These are phyloP conservation scores for Pezicula rhizophila DNA, from an alignment of 2,329 filamentous ascomycete species.

Conservation along the genomic window DNA sequence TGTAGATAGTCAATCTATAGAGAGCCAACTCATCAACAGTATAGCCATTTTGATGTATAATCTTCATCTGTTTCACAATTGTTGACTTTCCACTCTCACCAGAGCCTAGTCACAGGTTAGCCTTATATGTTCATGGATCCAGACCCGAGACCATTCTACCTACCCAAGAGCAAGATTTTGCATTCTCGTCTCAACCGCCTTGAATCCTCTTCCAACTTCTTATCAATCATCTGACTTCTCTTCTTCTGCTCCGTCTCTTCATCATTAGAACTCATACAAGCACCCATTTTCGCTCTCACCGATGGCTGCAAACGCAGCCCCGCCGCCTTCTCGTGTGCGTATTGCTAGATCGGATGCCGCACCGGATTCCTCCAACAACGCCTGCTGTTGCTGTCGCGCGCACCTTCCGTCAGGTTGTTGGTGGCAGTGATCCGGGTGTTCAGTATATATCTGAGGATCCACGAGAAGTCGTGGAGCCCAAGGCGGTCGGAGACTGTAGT, in stretches of 20 bases:
- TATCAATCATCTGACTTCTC: slow-evolving; percentile 92
- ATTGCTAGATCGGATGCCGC: slow-evolving; percentile 3
- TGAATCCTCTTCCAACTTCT: slow-evolving; percentile 88
- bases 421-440: not conserved
- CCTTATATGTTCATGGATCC: not conserved
- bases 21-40: slow-evolving; percentile 87
- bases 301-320: slow-evolving; percentile 24
- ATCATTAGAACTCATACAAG: slow-evolving; percentile 78
- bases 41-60: slow-evolving; percentile 98
- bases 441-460: slow-evolving; percentile 1
- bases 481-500: slow-evolving; percentile 9
- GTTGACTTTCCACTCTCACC: slow-evolving; percentile 99
- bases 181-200: slow-evolving; percentile 91
- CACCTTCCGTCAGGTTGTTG: not conserved
- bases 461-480: slow-evolving; percentile 11
- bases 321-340: slow-evolving; percentile 10
- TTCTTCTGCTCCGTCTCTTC: slow-evolving; percentile 93
- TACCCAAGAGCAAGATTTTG: slow-evolving; percentile 96
- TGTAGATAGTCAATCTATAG: slow-evolving; percentile 95
- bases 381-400: not conserved
- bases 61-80: slow-evolving; percentile 99
- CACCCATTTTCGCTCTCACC: slow-evolving; percentile 62
- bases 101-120: slow-evolving; percentile 56
- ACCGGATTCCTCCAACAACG: not conserved
- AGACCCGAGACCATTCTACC: slow-evolving; percentile 22